Base-by-base conservation (phyloP, 306 rosid species). In the Hippophae gyantsensis region DNA sequence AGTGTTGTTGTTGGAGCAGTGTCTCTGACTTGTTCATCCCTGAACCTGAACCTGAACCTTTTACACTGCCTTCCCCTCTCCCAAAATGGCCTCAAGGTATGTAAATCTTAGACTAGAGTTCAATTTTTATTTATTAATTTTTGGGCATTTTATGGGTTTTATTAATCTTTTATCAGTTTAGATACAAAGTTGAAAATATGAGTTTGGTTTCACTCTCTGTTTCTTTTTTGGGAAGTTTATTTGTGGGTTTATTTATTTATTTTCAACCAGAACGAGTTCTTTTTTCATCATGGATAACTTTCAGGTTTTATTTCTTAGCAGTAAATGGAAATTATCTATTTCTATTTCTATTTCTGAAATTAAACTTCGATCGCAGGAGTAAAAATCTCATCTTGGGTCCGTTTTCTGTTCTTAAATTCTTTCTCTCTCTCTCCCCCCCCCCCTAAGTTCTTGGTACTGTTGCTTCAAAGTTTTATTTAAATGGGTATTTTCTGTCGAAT, bases 31-130 rank as follows among this genome's bases (percentile, higher is more conserved):
- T 59, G 0, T 59, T 25, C 27, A 38, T 9, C 60, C 13, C 58
- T 40, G 38, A 32, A 32, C 51, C 79, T 50, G 80, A 78, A 56
- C 83, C 86, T 42, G 26, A 70, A 8, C 82, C 89, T 12, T 87
- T 79, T 60, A 74, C 83, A 72, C 79, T 83, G 42, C 98, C 98
- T 73, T 68, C 84, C 43, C 84, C 84, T 45, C 93, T 92, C 57
- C 93, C 95, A 6, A 71, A 63, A 3, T 87, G 98, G 98, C 95
- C 98, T 54, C 78, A 72, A 76, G 98, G 98, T 87, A 44, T 5
- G 26, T 44, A 5, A 42, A 6, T 13, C 50, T 6, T 25, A 57
- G 8, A n/a, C 7, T 10, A 48, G 12, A 47, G 9, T 49, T 7
- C 8, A 18, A 48, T 54, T 48, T 45, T 8, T 52, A 10, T n/a